Base-by-base conservation (phyloP, 306 rosid species). In the Parietaria judaica region DNA sequence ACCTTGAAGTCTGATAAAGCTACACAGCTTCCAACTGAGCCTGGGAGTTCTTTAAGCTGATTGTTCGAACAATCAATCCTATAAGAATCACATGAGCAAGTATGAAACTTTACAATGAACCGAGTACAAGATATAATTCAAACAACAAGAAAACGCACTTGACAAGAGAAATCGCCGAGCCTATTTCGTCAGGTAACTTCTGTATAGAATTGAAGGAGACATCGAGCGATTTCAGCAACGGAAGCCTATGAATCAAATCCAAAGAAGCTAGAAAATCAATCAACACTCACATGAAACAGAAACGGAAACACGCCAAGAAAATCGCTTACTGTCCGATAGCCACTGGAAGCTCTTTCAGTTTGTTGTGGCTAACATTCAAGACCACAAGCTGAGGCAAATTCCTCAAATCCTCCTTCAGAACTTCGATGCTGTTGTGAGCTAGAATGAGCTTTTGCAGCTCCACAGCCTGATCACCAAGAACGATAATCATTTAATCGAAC, bases 271-370 rank as follows among this genome's bases (percentile, higher is more conserved):
- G 23, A 51, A 54, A 51, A 54, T 16, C 36, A 50, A 46, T 51
- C 31, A 14, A 35, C 15, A 49, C 0, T 4, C 15, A 49, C 10
- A 49, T 49, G 5, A 10, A 49, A 49, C 6, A 7, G 52, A 49
- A 49, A 49, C 53, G 53, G 10, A 23, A 23, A 23, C 31, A 23
- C 31, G 31, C 3, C 31, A 35, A 4, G 67, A 44, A 56, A 13
- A 52, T 4, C 74, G 85, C 98, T 80, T 79, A 91, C 98, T 91
- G 89, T 80, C 98, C 98, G 2, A 91, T 80, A 6, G 96, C 92
- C 53, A 89, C 78, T 0, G 98, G 96, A 57, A 91, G 83, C 54
- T 73, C 72, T 6, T 87, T 80, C 44, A 91, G 90, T 34, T 72
- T 78, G 81, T 88, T 91, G 76, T 91, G 90, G 79, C 86, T 81